A percentile compares a stretch with the other conserved stretches of the same genome.
phyloP scores from a whole-genome alignment of 768 basidiomycete genomes.

The Agaricus blazei region DNA sequence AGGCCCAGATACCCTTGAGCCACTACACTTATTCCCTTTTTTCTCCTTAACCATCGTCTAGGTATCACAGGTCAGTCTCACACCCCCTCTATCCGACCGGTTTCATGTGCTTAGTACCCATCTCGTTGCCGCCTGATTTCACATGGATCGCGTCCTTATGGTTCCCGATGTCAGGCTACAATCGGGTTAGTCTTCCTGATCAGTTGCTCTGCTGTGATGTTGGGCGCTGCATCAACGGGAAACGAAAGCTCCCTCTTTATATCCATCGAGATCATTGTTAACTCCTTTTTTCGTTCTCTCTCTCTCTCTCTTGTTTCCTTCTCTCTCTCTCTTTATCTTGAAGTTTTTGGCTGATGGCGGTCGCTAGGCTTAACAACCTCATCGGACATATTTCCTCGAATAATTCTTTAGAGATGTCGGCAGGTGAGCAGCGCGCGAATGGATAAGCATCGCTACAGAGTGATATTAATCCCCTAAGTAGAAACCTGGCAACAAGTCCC shows the following conservation, averaged over 20 bases:
- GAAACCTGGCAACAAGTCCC: conserved; percentile 71
- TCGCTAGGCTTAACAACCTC: conserved; percentile 54
- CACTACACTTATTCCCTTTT: not conserved
- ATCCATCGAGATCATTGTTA: not conserved
- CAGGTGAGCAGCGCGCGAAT: conserved; percentile 37
- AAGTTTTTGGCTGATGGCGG: conserved; percentile 34
- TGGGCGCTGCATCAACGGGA: no score
- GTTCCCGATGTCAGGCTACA: conserved; percentile 16
- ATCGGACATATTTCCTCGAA: conserved; percentile 40
- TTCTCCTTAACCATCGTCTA: not conserved
- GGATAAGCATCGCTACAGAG: conserved; percentile 7
- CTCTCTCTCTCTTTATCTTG: conserved; percentile 8
- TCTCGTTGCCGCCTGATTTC: conserved; percentile 9
- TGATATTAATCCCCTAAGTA: conserved; percentile 23
- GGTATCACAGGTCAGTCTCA: not conserved
- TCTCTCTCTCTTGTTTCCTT: not conserved
- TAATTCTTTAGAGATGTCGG: conserved; percentile 38
- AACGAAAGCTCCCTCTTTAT: no score
- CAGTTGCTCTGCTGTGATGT: not conserved
- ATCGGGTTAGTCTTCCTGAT: conserved; percentile 6
- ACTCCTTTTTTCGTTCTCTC: not conserved
- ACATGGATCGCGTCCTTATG: conserved; percentile 13
- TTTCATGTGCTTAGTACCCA: not conserved
- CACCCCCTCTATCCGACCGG: not conserved
- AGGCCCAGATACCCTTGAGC: not conserved